These are phyloP conservation scores for Myriosclerotinia scirpicola DNA, from an alignment of 2,329 filamentous ascomycete genomes.

Conservation along the genomic window DNA sequence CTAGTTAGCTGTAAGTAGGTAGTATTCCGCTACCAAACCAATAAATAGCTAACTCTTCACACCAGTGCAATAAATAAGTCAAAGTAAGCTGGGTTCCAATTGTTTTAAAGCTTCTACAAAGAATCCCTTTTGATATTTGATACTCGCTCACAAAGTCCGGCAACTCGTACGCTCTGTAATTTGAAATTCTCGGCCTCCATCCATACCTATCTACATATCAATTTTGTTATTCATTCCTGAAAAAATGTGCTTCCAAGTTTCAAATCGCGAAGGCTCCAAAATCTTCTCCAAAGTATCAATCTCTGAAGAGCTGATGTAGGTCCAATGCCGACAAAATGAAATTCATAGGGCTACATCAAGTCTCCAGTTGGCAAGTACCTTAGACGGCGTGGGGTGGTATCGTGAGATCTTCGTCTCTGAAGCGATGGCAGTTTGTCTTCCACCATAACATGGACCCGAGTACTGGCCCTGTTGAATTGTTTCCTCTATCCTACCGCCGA, in stretches of 20 bases:
- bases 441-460: neutral
- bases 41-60: neutral
- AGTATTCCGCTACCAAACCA: no score
- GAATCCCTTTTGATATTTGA: neutral
- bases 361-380: neutral
- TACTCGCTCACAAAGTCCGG: neutral
- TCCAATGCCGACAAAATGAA: neutral
- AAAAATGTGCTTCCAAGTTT: neutral
- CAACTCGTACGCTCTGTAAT: neutral
- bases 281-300: neutral
- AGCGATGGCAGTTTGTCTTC: neutral
- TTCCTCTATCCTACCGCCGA: neutral
- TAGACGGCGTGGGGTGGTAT: neutral
- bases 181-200: neutral
- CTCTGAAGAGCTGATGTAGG: neutral
- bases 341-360: neutral
- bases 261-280: no score
- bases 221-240: neutral
- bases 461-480: neutral
- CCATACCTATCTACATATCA: neutral
- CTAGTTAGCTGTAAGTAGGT: no score
- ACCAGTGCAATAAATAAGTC: no score
- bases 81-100: neutral
- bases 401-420: neutral
- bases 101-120: neutral